Evolutionary conservation across 202 grass and related monocot genomes (phyloP).

Genomic region (Schoenoplectus tabernaemontani): DNA sequence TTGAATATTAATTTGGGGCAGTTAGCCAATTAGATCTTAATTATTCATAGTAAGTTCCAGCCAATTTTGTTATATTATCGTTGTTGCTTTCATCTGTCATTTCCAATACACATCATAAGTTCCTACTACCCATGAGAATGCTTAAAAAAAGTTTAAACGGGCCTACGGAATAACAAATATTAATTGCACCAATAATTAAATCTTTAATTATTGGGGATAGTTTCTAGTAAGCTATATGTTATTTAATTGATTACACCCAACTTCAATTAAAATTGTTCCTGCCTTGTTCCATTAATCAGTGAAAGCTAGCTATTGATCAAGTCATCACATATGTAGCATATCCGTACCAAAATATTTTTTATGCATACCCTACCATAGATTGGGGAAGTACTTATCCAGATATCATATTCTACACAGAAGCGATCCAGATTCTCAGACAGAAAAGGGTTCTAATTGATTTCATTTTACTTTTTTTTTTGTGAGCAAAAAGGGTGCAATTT

Average conservation of each 20-base stretch:
- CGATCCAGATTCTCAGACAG: slow-evolving; percentile 15
- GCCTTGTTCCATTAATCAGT: no score
- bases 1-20: not conserved
- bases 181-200: not conserved
- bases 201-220: not conserved
- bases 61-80: not conserved
- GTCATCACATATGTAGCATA: no score
- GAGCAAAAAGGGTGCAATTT: not conserved
- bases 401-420: not conserved
- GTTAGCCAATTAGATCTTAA: slow-evolving; percentile 11
- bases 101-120: slow-evolving; percentile 12
- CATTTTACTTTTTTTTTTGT: not conserved
- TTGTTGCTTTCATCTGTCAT: slow-evolving; percentile 18
- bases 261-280: not conserved
- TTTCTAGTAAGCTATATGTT: not conserved
- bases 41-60: slow-evolving; percentile 10
- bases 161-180: not conserved
- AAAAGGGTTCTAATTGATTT: not conserved
- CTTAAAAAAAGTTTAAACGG: not conserved
- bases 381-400: not conserved
- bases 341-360: no score
- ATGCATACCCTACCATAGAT: not conserved
- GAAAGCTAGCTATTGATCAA: no score
- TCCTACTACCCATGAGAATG: not conserved
- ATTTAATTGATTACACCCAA: not conserved